These are phyloP conservation scores for Knufia petricola DNA, from an alignment of 2,329 filamentous ascomycete genomes.

Conservation along the genomic window DNA sequence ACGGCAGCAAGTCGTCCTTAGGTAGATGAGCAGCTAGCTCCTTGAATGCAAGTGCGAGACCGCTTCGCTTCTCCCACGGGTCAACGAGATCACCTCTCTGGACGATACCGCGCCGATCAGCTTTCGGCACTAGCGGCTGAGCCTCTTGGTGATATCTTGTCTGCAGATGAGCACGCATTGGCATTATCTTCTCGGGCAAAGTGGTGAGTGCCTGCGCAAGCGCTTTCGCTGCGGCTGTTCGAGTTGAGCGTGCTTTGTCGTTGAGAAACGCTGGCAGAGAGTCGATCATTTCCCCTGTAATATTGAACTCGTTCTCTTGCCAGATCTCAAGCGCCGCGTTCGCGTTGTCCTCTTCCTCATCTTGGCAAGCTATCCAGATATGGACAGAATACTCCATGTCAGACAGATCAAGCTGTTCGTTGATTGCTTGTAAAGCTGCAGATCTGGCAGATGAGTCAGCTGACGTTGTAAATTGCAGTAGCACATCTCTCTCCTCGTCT, in stretches of 20 bases:
- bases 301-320: constrained; percentile 78
- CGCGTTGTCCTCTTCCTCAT: constrained; percentile 78
- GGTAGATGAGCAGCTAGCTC: constrained; percentile 65
- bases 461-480: constrained; percentile 72
- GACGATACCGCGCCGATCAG: constrained; percentile 91
- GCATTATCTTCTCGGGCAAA: constrained; percentile 50
- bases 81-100: constrained; percentile 79
- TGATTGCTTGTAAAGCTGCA: constrained; percentile 79
- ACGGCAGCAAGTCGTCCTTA: constrained; percentile 59
- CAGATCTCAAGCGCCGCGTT: constrained; percentile 81
- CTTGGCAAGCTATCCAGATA: constrained; percentile 87
- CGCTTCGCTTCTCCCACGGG: constrained; percentile 84
- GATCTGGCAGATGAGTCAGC: constrained; percentile 70
- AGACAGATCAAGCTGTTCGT: constrained; percentile 82
- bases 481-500: constrained; percentile 58
- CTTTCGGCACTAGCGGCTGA: constrained; percentile 70
- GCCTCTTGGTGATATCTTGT: constrained; percentile 66
- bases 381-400: constrained; percentile 79
- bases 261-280: constrained; percentile 70
- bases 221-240: constrained; percentile 71
- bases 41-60: constrained; percentile 77
- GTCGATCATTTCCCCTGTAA: constrained; percentile 55
- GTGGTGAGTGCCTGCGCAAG: constrained; percentile 62
- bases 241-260: constrained; percentile 68
- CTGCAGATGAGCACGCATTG: constrained; percentile 57